Percentiles rank a stretch among this genome's conserved stretches.
phyloP scores from a whole-genome alignment of 257 asterid species.

The Echites panduratus region DNA sequence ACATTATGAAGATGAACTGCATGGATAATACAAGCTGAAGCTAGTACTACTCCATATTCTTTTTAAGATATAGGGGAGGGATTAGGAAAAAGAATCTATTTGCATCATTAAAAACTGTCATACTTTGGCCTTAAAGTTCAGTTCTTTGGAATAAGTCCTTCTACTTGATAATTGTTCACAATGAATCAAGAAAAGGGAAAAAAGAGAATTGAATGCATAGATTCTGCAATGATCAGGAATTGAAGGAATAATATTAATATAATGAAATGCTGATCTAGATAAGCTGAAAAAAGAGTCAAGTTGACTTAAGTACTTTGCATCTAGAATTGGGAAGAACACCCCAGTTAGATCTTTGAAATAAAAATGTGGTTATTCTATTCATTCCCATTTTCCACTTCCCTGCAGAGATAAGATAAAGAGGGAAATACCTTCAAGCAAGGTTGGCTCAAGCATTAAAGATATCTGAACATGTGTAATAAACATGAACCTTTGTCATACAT shows the following conservation, averaged over 20 bases:
- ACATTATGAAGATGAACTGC: not conserved
- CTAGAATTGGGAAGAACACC: not conserved
- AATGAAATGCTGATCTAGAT: not conserved
- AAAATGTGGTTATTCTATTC: not conserved
- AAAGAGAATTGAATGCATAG: not conserved
- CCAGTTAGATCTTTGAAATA: not conserved
- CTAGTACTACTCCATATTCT: not conserved
- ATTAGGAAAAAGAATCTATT: not conserved
- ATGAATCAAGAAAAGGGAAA: not conserved
- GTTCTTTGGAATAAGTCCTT: not conserved
- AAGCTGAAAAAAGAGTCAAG: not conserved
- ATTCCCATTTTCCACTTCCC: not conserved
- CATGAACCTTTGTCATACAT: not conserved
- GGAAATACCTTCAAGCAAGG: not conserved
- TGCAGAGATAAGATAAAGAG: not conserved
- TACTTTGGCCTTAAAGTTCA: not conserved
- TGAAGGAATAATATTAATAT: not conserved
- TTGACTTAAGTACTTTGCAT: not conserved
- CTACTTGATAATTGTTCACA: not conserved
- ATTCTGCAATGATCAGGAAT: not conserved
- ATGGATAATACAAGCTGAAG: not conserved
- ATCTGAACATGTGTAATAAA: not conserved
- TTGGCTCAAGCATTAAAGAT: not conserved
- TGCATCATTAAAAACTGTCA: not conserved
- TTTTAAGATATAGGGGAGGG: not conserved